Evolutionary conservation across 306 rosid species (phyloP), one percentile per base, ranked within the genome.

Genomic region (Hippophae rhamnoides): DNA sequence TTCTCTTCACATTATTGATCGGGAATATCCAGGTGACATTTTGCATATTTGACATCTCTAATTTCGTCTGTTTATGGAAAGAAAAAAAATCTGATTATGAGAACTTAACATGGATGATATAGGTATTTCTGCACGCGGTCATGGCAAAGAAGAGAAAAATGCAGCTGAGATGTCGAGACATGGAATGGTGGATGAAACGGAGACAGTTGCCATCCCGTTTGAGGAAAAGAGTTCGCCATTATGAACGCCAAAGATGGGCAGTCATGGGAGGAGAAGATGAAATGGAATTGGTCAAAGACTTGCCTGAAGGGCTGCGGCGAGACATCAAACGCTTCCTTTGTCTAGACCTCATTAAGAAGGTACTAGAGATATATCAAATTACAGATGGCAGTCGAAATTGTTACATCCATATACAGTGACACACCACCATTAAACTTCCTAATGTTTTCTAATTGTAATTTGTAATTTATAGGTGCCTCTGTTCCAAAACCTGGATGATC

Each of bases 131-230:
- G 78, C 99, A 93, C 40, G 77, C 95, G 1, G 99, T 93, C 27
- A 93, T 93, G 99, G 97, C 97, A 31, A 88, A 86, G 84, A 86
- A 81, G 80, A 86, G 95, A 62, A 93, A 88, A 69, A 82, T 93
- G 97, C 97, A 88, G 81, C 79, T 93, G 63, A 82, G 95, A 67
- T 83, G 94, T 43, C 82, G 97, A 7, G 99, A 93, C 77, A 85
- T 93, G 94, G 99, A 93, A 61, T 93, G 99, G 99, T 93, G 99
- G 99, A 93, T 93, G 99, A 78, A 76, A 56, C 71, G 99, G 67
- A 84, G 99, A 72, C 99, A 93, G 78, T 60, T 93, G 59, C 95
- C 99, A 0, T 88, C 96, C 0, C 81, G 74, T 12, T 65, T 93
- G 69, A 75, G 95, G 51, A 83, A 81, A 7, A 79, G 99, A 71